phyloP scores from a whole-genome alignment of 306 rosid genomes.

The Vachellia collinsii region DNA sequence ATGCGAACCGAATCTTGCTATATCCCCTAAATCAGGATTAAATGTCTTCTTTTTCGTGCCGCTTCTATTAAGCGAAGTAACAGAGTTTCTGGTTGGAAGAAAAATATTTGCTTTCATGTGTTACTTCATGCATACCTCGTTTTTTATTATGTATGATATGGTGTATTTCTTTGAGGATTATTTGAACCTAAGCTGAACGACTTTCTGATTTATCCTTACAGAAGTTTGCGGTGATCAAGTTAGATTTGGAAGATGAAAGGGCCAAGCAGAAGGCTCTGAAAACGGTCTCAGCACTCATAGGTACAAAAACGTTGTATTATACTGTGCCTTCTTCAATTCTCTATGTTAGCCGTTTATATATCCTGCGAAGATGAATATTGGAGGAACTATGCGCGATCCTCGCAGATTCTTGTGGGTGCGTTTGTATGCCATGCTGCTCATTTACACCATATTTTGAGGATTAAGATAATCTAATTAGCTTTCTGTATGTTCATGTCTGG shows the following conservation, averaged over 20 bases:
- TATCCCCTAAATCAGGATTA: conserved; percentile 17
- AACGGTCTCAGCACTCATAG: conserved; percentile 81
- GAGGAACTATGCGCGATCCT: neutral
- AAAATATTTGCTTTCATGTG: conserved; percentile 19
- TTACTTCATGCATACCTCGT: conserved; percentile 31
- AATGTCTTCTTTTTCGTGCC: neutral
- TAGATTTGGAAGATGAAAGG: conserved; percentile 78
- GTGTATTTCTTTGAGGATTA: neutral
- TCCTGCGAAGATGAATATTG: neutral
- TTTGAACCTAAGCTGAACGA: conserved; percentile 38
- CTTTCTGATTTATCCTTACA: conserved; percentile 46
- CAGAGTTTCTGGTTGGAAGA: conserved; percentile 18
- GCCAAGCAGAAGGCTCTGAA: conserved; percentile 93
- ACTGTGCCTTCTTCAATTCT: neutral
- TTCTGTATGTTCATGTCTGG: conserved; percentile 3
- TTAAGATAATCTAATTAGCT: neutral
- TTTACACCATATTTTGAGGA: neutral
- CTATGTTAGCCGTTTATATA: neutral
- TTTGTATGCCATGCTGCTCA: neutral
- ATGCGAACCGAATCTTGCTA: conserved; percentile 33
- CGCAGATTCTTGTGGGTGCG: neutral
- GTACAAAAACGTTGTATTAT: conserved; percentile 46
- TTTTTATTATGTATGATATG: conserved; percentile 7
- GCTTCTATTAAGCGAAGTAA: conserved; percentile 4
- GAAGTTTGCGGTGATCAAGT: conserved; percentile 71